Conservation (phyloP, 805 yeast species). For the Maudiozyma saulgeensis region DNA sequence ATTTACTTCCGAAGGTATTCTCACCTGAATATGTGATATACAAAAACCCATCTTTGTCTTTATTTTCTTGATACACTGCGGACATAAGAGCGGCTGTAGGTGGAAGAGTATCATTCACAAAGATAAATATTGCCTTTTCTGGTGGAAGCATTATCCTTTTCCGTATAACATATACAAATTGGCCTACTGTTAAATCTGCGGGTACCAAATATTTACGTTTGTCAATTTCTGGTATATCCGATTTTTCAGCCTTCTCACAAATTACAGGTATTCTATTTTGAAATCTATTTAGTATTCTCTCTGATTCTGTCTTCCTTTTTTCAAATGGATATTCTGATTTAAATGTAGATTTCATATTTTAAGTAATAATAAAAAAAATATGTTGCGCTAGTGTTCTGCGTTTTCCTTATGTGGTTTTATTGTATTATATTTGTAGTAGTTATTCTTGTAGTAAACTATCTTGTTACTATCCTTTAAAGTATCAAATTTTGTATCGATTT, state of each 20-base stretch:
- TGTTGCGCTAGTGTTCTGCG: too few species aligned
- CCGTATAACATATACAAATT: slow-evolving; percentile 94
- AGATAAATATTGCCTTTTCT: slow-evolving; percentile 95
- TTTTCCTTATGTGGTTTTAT: too few species aligned
- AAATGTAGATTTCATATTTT: slow-evolving; percentile 27
- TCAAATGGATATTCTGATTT: slow-evolving; percentile 78
- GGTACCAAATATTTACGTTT: slow-evolving; percentile 96
- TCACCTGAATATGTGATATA: slow-evolving; percentile 95
- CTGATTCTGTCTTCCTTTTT: slow-evolving; percentile 90
- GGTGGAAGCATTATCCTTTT: slow-evolving; percentile 92
- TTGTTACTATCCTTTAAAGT: too few species aligned
- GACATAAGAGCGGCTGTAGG: slow-evolving; percentile 98
- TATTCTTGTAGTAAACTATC: too few species aligned
- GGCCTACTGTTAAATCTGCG: slow-evolving; percentile 92
- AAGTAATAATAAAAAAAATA: too few species aligned
- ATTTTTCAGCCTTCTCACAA: slow-evolving; percentile 94
- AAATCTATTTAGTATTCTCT: slow-evolving; percentile 81
- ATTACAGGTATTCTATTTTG: slow-evolving; percentile 89
- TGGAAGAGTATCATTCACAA: slow-evolving; percentile 93
- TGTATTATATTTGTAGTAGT: too few species aligned
- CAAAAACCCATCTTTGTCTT: slow-evolving; percentile 95
- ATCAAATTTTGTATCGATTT: neutral
- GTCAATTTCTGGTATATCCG: slow-evolving; percentile 92
- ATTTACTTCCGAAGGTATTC: slow-evolving; percentile 75
- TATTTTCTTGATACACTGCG: slow-evolving; percentile 89